phyloP scores from a whole-genome alignment of 2,329 filamentous ascomycete species.

The Cordyceps cateniannulata region DNA sequence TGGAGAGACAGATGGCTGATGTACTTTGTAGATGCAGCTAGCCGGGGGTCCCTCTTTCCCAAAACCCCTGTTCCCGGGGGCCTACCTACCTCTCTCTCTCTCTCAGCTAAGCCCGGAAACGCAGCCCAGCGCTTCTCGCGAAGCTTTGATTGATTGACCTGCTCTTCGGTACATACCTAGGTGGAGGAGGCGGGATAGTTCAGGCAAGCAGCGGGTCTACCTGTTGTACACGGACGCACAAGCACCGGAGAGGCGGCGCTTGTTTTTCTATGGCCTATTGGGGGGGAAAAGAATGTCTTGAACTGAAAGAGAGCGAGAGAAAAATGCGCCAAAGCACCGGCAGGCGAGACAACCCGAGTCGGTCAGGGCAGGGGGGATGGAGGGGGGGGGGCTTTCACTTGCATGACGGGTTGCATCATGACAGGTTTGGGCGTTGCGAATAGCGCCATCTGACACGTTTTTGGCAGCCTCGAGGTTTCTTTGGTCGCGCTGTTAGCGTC shows the following conservation, averaged over 20 bases:
- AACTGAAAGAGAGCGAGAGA: background rate
- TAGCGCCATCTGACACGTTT: conserved; percentile 12
- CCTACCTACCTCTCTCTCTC: too few species aligned
- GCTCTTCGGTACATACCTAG: too few species aligned
- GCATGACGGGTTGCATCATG: background rate
- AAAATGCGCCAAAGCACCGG: background rate
- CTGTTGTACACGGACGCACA: conserved; percentile 1
- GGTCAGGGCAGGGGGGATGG: background rate
- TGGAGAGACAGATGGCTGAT: too few species aligned
- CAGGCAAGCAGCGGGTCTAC: background rate
- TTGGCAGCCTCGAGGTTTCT: background rate
- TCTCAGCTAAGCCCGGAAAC: too few species aligned
- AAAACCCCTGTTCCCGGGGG: too few species aligned
- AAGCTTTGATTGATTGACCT: too few species aligned
- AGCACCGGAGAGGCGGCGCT: background rate
- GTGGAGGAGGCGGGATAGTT: too few species aligned
- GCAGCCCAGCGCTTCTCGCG: too few species aligned
- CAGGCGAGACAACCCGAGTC: background rate
- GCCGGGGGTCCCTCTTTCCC: too few species aligned
- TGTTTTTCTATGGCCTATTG: background rate
- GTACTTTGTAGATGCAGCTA: too few species aligned
- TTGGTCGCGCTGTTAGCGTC: too few species aligned
- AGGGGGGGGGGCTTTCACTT: background rate
- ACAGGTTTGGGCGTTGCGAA: background rate
- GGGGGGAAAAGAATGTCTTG: background rate